phyloP scores from a whole-genome alignment of 139 green algal genomes.

The Tetradesmus lagerheimii region DNA sequence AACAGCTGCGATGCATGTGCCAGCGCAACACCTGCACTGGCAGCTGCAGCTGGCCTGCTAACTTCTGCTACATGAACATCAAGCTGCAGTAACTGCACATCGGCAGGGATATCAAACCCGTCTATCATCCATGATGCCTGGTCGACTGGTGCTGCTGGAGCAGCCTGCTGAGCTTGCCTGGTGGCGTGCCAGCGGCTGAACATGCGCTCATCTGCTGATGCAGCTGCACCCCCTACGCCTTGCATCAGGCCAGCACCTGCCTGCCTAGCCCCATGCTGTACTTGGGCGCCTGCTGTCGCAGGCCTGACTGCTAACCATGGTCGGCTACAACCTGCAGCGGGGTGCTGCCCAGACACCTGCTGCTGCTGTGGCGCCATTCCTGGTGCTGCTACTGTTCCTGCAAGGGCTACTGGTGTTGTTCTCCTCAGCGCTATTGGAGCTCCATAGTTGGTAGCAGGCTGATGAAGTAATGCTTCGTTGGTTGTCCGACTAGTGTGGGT shows the following conservation, averaged over 20 bases:
- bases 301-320: background rate
- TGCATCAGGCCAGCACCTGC: background rate
- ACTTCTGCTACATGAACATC: background rate
- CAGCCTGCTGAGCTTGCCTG: background rate
- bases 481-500: background rate
- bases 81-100: background rate
- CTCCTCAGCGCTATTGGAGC: background rate
- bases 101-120: background rate
- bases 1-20: background rate
- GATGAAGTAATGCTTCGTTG: background rate
- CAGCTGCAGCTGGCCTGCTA: background rate
- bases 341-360: background rate
- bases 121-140: background rate
- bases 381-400: background rate
- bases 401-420: background rate
- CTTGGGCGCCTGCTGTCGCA: background rate
- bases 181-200: background rate
- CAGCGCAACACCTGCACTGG: background rate
- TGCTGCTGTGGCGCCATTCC: background rate
- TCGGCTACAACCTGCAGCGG: background rate
- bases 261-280: background rate
- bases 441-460: background rate
- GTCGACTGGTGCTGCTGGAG: background rate
- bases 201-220: background rate
- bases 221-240: background rate